phyloP scores from a whole-genome alignment of 2,329 filamentous ascomycete species.

The Fusarium graminum region DNA sequence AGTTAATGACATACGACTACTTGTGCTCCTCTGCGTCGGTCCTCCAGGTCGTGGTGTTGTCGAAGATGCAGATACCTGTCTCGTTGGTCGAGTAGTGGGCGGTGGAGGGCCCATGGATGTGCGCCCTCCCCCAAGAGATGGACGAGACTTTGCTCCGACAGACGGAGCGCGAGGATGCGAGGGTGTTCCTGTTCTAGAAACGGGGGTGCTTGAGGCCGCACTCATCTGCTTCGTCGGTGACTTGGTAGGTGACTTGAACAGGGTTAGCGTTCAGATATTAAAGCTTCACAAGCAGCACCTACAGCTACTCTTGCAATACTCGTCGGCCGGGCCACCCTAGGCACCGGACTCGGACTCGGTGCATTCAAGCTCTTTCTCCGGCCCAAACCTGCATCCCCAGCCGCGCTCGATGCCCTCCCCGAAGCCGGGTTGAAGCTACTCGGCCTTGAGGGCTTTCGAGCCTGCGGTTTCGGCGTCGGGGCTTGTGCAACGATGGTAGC shows the following conservation, averaged over 20 bases:
- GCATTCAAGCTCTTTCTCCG: slow-evolving; percentile 79
- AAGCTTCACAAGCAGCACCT: slow-evolving; percentile 48
- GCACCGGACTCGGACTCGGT: slow-evolving; percentile 78
- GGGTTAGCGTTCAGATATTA: slow-evolving; percentile 35
- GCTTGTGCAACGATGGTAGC: slow-evolving; percentile 70
- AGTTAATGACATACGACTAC: slow-evolving; percentile 57
- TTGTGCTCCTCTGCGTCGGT: slow-evolving; percentile 55
- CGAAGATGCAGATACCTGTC: slow-evolving; percentile 62
- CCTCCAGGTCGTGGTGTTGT: slow-evolving; percentile 52
- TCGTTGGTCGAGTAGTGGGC: slow-evolving; percentile 59
- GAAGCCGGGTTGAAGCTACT: slow-evolving; percentile 62
- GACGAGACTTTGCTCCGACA: slow-evolving; percentile 64
- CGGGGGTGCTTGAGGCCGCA: slow-evolving; percentile 68
- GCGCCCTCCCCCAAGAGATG: slow-evolving; percentile 67
- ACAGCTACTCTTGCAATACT: slow-evolving; percentile 69
- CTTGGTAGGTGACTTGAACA: slow-evolving; percentile 76
- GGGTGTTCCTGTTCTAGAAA: slow-evolving; percentile 75
- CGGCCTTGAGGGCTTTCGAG: slow-evolving; percentile 60
- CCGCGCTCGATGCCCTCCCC: slow-evolving; percentile 56
- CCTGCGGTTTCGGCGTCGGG: slow-evolving; percentile 55
- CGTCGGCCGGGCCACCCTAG: slow-evolving; percentile 66
- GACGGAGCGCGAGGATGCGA: slow-evolving; percentile 65
- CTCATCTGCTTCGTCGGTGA: slow-evolving; percentile 81
- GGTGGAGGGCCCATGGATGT: slow-evolving; percentile 76
- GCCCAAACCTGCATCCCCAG: slow-evolving; percentile 65